Conservation (phyloP, 129 eudicot species). For the Daucus carota region DNA sequence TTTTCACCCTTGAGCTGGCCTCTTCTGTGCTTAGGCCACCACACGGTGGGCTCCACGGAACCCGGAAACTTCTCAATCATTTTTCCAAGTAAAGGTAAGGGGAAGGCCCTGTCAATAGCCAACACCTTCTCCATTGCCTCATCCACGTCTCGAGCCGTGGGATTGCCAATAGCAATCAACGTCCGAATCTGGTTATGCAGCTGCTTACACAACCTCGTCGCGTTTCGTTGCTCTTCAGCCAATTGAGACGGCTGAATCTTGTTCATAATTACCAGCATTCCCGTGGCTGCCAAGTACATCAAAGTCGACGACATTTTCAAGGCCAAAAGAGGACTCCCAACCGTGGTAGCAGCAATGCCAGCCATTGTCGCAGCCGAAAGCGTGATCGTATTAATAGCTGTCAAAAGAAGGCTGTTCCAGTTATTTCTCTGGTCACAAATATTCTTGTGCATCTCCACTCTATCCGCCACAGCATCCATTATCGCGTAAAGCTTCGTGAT, state of each 20-base stretch:
- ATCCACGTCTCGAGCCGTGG: slow-evolving; percentile 21
- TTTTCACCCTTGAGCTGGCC: not conserved
- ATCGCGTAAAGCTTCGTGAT: slow-evolving; percentile 24
- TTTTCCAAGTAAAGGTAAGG: slow-evolving; percentile 32
- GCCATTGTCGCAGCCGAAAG: slow-evolving; percentile 32
- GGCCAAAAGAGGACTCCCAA: slow-evolving; percentile 12
- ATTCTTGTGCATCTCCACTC: slow-evolving; percentile 42
- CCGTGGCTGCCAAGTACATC: slow-evolving; percentile 26
- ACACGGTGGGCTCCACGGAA: slow-evolving; percentile 21
- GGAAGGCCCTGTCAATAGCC: slow-evolving; percentile 36
- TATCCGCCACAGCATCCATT: slow-evolving; percentile 26
- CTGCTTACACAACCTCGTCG: slow-evolving; percentile 33
- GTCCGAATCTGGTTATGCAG: slow-evolving; percentile 22
- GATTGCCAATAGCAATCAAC: slow-evolving; percentile 19
- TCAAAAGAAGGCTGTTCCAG: slow-evolving; percentile 30
- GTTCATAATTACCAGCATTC: slow-evolving; percentile 36
- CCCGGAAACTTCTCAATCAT: slow-evolving; percentile 35
- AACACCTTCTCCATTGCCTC: slow-evolving; percentile 28
- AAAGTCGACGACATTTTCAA: slow-evolving; percentile 26
- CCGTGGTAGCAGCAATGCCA: slow-evolving; percentile 18
- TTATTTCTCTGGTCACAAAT: slow-evolving; percentile 27
- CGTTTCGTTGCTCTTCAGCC: slow-evolving; percentile 46
- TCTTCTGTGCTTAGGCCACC: slow-evolving; percentile 25
- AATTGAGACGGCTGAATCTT: slow-evolving; percentile 51
- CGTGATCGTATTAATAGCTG: slow-evolving; percentile 26